Conservation (phyloP, 345 rosid genomes). For the Aquilaria malaccensis region DNA sequence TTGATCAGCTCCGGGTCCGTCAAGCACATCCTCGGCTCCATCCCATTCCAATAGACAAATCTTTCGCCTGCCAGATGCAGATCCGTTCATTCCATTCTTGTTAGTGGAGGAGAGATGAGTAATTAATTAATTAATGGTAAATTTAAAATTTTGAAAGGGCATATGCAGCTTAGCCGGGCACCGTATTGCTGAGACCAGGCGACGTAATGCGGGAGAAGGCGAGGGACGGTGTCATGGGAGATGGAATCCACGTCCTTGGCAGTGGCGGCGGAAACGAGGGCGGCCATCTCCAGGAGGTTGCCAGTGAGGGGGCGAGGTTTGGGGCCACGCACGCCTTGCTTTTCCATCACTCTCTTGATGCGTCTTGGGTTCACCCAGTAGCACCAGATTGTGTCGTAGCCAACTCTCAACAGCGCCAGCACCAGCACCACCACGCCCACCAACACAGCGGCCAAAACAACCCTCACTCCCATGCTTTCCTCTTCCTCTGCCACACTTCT, state of each 20-base stretch:
- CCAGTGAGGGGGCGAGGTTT: slow-evolving; percentile 63
- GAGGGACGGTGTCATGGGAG: slow-evolving; percentile 61
- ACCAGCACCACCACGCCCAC: slow-evolving; percentile 17
- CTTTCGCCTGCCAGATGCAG: slow-evolving; percentile 54
- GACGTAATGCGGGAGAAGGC: slow-evolving; percentile 84
- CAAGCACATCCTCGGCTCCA: slow-evolving; percentile 81
- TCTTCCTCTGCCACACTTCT: no score
- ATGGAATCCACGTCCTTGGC: slow-evolving; percentile 51
- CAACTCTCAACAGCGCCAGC: slow-evolving; percentile 29
- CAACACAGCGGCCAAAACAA: not conserved
- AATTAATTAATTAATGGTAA: no score
- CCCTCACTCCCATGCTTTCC: no score
- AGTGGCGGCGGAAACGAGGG: slow-evolving; percentile 55
- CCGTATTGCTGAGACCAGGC: slow-evolving; percentile 79
- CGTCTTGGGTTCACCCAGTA: slow-evolving; percentile 71
- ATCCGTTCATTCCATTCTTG: no score
- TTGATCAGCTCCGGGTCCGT: slow-evolving; percentile 73
- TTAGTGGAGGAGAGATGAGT: no score
- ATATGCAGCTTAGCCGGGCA: slow-evolving; percentile 7
- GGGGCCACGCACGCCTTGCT: slow-evolving; percentile 93
- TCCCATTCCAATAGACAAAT: slow-evolving; percentile 81
- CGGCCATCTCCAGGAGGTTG: slow-evolving; percentile 62
- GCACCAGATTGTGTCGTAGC: slow-evolving; percentile 47
- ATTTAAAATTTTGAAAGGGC: not conserved
- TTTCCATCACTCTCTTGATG: slow-evolving; percentile 61